A percentile compares a stretch with the other conserved stretches of the same genome.
Conservation (phyloP, 352 stramenopile genomes). For the Plasmopara muralis region DNA sequence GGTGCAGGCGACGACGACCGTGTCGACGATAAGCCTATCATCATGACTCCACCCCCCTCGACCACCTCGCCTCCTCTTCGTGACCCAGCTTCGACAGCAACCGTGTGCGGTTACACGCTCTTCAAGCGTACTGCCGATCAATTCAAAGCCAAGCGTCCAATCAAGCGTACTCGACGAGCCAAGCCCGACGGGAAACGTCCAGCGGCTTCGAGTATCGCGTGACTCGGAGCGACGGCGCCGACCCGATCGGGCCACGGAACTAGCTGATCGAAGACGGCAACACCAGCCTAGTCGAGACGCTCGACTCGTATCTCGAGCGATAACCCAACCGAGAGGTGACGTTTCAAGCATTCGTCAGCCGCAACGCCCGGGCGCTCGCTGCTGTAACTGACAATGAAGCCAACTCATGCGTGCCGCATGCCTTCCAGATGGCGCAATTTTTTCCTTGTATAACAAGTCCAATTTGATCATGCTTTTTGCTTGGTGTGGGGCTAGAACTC, state of each 20-base stretch:
- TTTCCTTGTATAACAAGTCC: no score
- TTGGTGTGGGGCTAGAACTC: no score
- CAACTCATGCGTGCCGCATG: no score
- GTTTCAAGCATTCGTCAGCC: conserved; percentile 1
- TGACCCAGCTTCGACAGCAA: not conserved
- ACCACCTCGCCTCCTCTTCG: no score
- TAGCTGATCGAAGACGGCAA: conserved; percentile 1
- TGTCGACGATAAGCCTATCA: no score
- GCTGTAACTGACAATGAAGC: not conserved
- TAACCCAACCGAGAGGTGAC: not conserved
- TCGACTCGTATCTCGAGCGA: not conserved
- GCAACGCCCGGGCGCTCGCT: not conserved
- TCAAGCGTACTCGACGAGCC: no score
- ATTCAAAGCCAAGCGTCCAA: not conserved
- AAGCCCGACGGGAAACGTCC: no score
- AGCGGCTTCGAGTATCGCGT: no score
- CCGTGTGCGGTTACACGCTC: not conserved
- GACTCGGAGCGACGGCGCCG: conserved; percentile 1
- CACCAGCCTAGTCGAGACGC: not conserved
- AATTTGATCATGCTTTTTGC: no score
- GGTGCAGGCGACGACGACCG: no score
- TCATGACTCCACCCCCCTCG: no score
- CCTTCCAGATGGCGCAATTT: no score
- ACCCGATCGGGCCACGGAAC: conserved; percentile 1
- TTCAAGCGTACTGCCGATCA: conserved; percentile 1